phyloP scores from a whole-genome alignment of 768 basidiomycete species.

The Ramaria sp. region DNA sequence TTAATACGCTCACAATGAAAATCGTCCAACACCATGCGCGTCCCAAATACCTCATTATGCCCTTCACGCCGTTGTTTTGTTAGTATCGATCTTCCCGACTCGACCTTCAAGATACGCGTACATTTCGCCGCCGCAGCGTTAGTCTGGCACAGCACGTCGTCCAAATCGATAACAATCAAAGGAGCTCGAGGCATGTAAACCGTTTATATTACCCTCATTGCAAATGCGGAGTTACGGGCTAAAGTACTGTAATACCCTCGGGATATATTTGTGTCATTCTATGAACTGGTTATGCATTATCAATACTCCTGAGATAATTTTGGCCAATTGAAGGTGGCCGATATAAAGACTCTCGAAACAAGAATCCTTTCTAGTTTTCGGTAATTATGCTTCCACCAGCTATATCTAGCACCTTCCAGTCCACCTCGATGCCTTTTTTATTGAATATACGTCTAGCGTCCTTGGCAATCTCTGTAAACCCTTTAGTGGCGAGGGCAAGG shows the following conservation, averaged over 20 bases:
- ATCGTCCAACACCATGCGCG: slow-evolving; percentile 41
- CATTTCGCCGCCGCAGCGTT: slow-evolving; percentile 48
- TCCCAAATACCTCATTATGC: slow-evolving; percentile 28
- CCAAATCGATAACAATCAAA: slow-evolving; percentile 54
- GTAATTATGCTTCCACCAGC: slow-evolving; percentile 31
- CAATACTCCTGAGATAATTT: not conserved
- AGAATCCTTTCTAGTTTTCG: not conserved
- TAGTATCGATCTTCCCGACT: too few species aligned
- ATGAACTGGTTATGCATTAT: not conserved
- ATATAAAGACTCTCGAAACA: too few species aligned
- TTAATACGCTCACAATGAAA: slow-evolving; percentile 45
- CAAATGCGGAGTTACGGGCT: too few species aligned
- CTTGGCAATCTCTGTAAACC: slow-evolving; percentile 78
- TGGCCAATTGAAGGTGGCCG: too few species aligned
- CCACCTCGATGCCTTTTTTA: slow-evolving; percentile 64
- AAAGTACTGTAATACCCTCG: too few species aligned
- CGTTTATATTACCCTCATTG: not conserved
- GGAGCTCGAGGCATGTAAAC: slow-evolving; percentile 13
- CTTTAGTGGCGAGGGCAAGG: slow-evolving; percentile 80
- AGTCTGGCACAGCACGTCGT: slow-evolving; percentile 59
- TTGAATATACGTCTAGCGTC: slow-evolving; percentile 70
- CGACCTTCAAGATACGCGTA: slow-evolving; percentile 20
- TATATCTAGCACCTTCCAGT: slow-evolving; percentile 81
- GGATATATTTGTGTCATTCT: too few species aligned
- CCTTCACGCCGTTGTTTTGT: not conserved